A percentile compares a stretch with the other conserved stretches of the same genome.
phyloP scores from a whole-genome alignment of 2,329 filamentous ascomycete species.

The Dryadomyces quercus-mongolicae region DNA sequence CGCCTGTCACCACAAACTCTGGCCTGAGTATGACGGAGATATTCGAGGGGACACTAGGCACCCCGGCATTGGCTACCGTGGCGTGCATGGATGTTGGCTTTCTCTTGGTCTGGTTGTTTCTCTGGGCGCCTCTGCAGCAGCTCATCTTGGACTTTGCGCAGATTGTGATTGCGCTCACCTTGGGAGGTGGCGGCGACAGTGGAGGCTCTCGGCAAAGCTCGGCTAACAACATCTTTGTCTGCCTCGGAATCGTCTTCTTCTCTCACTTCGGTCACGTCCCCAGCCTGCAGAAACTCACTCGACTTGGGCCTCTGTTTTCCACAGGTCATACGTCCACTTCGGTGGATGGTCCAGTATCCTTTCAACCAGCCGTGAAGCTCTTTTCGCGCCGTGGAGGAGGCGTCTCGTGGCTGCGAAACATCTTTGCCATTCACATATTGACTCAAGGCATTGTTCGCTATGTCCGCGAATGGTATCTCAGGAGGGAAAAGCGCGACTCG shows the following conservation, averaged over 20 bases:
- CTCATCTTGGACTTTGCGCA: constrained; percentile 84
- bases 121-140: constrained; percentile 79
- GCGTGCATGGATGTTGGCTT: constrained; percentile 74
- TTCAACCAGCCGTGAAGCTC: constrained; percentile 29
- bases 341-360: constrained; percentile 31
- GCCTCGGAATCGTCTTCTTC: constrained; percentile 52
- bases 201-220: constrained; percentile 56
- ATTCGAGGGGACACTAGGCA: constrained; percentile 76
- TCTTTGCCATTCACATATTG: constrained; percentile 62
- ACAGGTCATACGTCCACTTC: constrained; percentile 20
- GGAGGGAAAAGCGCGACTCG: constrained; percentile 43
- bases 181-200: constrained; percentile 59
- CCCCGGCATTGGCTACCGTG: constrained; percentile 75
- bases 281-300: constrained; percentile 34
- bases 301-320: constrained; percentile 18
- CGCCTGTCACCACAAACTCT: constrained; percentile 65
- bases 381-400: constrained; percentile 44
- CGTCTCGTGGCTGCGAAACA: constrained; percentile 55
- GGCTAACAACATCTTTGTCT: constrained; percentile 59
- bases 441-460: constrained; percentile 62
- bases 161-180: constrained; percentile 81
- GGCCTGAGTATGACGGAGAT: constrained; percentile 80
- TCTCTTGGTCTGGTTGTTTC: constrained; percentile 73
- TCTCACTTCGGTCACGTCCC: constrained; percentile 35
- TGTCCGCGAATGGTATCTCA: constrained; percentile 56